Base-by-base conservation (phyloP, 176 grass and related monocot genomes). In the Luzula sylvatica region DNA sequence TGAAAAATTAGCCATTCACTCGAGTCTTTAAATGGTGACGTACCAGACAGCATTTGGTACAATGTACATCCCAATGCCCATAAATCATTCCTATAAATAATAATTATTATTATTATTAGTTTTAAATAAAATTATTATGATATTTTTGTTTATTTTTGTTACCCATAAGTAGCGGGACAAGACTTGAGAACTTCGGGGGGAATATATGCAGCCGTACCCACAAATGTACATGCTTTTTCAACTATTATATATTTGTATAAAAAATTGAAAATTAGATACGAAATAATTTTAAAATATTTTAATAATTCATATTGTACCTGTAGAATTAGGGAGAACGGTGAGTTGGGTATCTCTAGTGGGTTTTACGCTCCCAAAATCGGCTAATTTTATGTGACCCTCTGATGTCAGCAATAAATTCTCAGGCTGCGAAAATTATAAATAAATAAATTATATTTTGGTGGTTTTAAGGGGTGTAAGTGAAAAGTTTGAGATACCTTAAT, bases 281-380 rank as follows among this genome's bases (percentile, higher is more conserved):
- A n/a, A 77, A 20, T 47, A 9, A 21, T 49, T 17, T 18, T 57
- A 9, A 52, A 16, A 23, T 28, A 3, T 2, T 19, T 20, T 26
- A n/a, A 13, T 48, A 26, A 60, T 59, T 32, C 28, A 70, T 35
- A 60, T 48, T 54, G 65, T 83, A 90, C 81, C 86, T 26, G 92
- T 76, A 61, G 92, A 82, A 83, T 98, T 83, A 45, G 85, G 92
- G 68, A 98, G 81, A 53, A 90, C 86, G 42, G 73, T 98, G 38
- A 98, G 78, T 20, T 58, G 68, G 27, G 72, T 80, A 50, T 90
- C 75, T 49, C 13, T 86, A 23, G 75, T 98, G 45, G 92, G 92
- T 65, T 98, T 98, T 8, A 98, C 86, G 16, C 92, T 98, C 49
- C 92, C 86, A 87, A 98, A 98, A 60, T 98, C 92, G 65, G 92